Percentiles rank a stretch among this genome's conserved stretches.
These are phyloP conservation scores for Talaromyces verruculosus DNA, from an alignment of 2,329 filamentous ascomycete species.

Conservation along the genomic window DNA sequence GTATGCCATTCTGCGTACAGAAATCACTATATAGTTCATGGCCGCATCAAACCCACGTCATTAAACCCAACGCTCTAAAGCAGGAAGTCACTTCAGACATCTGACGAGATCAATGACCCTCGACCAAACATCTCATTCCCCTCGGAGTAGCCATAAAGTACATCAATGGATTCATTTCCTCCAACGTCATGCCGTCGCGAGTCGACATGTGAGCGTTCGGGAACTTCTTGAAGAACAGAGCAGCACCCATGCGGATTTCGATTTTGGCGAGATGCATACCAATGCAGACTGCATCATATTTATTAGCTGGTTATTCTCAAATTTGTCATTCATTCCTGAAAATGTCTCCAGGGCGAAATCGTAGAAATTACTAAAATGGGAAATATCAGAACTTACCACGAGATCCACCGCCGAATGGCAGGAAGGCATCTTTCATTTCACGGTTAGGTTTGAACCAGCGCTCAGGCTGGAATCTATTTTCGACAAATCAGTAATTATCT, in stretches of 20 bases:
- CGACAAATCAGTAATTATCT: constrained; percentile 15
- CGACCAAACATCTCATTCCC: constrained; percentile 38
- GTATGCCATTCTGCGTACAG: neutral
- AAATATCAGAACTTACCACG: constrained; percentile 38
- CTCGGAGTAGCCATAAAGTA: constrained; percentile 46
- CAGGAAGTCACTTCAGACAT: neutral
- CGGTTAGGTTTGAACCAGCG: constrained; percentile 46
- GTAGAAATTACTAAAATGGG: no score
- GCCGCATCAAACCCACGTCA: neutral
- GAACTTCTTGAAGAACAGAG: constrained; percentile 49
- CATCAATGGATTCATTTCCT: constrained; percentile 45
- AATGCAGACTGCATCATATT: constrained; percentile 52
- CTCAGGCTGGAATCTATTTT: constrained; percentile 47
- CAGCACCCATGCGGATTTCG: constrained; percentile 53
- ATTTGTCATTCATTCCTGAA: neutral
- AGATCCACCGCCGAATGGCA: constrained; percentile 66
- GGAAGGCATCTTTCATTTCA: constrained; percentile 56
- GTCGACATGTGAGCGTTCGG: constrained; percentile 8
- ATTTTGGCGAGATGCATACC: constrained; percentile 65
- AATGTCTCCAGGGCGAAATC: neutral
- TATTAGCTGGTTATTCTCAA: neutral
- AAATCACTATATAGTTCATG: neutral
- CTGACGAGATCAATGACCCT: neutral
- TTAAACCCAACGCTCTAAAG: neutral
- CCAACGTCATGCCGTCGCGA: constrained; percentile 25